Base-by-base conservation (phyloP, 306 rosid species). In the Betula pendula region DNA sequence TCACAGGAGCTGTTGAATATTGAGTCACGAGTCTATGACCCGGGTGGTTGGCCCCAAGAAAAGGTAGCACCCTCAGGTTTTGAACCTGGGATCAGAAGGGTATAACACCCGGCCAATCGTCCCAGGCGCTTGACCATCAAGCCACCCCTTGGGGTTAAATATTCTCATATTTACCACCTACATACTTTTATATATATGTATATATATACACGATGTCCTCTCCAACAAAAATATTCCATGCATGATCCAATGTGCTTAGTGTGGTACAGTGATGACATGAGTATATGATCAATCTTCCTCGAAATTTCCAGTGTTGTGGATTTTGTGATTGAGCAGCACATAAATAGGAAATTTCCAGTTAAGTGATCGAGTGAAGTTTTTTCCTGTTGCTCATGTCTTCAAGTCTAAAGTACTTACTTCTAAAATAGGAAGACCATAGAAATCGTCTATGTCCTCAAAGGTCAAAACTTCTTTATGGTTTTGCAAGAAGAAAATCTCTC, bases 401-500 rank as follows among this genome's bases (percentile, higher is more conserved):
- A 74, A 70, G 25, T 78, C 33, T 74, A 71, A 70, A 67, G 55
- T n/a, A n/a, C n/a, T 58, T 75, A 72, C 75, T 63, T 75, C 49
- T 27, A 55, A 84, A 81, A 80, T 68, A 79, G 72, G 81, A 82
- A 78, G 22, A 71, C 16, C 29, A 77, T 73, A 55, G 75, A 31
- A 68, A 63, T 77, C 65, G 49, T 11, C 67, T 71, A 71, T 29
- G 38, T 20, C 50, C 55, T 65, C 47, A 52, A 7, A 85, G 88
- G 84, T 86, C 90, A 86, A 71, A 87, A 78, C 73, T 29, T 84
- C 71, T 82, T 80, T 75, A 80, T 77, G 87, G 62, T 79, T 84
- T 56, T 79, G 72, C 84, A 84, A 86, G 82, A 86, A 84, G 65
- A 89, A 85, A 84, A 88, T 91, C 90, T 83, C 74, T 78, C 68